These are phyloP conservation scores for Gypsophila paniculata DNA, from an alignment of 179 eudicot species.

Conservation along the genomic window DNA sequence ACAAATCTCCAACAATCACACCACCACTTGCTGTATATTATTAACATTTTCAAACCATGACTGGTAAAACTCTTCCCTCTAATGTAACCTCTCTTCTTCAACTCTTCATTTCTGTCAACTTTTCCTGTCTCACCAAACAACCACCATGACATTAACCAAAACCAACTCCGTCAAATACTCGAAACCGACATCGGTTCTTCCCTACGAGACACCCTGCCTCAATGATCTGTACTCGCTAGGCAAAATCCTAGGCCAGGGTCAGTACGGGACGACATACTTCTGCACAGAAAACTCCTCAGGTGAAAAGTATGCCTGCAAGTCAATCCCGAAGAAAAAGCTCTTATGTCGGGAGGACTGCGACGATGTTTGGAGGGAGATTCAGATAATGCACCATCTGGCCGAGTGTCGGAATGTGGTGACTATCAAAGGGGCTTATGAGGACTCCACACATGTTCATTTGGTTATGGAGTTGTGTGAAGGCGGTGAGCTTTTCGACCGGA, in stretches of 20 bases:
- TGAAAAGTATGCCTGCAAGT: slow-evolving; percentile 33
- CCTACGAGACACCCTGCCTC: slow-evolving; percentile 33
- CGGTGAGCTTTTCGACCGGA: slow-evolving; percentile 44
- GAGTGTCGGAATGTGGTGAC: slow-evolving; percentile 33
- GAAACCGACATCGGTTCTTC: slow-evolving; percentile 40
- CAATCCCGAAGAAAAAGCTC: slow-evolving; percentile 40
- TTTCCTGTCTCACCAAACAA: neutral
- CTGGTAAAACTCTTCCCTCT: slow-evolving; percentile 19
- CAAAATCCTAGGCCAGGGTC: slow-evolving; percentile 39
- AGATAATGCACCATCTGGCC: slow-evolving; percentile 41
- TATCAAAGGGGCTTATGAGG: slow-evolving; percentile 40
- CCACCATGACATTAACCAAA: slow-evolving; percentile 28
- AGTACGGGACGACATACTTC: slow-evolving; percentile 37
- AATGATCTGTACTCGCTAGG: slow-evolving; percentile 34
- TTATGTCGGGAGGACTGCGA: slow-evolving; percentile 42
- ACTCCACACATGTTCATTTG: slow-evolving; percentile 31
- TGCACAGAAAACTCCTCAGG: slow-evolving; percentile 39
- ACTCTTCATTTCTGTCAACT: neutral
- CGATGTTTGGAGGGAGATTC: slow-evolving; percentile 41
- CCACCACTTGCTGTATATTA: slow-evolving; percentile 23
- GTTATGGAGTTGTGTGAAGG: slow-evolving; percentile 48
- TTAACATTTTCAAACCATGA: slow-evolving; percentile 12
- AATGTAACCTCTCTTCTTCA: neutral
- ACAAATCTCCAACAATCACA: slow-evolving; percentile 22
- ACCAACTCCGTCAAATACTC: slow-evolving; percentile 33